Evolutionary conservation across 768 basidiomycete species (phyloP).

Genomic region (Russula emetica): DNA sequence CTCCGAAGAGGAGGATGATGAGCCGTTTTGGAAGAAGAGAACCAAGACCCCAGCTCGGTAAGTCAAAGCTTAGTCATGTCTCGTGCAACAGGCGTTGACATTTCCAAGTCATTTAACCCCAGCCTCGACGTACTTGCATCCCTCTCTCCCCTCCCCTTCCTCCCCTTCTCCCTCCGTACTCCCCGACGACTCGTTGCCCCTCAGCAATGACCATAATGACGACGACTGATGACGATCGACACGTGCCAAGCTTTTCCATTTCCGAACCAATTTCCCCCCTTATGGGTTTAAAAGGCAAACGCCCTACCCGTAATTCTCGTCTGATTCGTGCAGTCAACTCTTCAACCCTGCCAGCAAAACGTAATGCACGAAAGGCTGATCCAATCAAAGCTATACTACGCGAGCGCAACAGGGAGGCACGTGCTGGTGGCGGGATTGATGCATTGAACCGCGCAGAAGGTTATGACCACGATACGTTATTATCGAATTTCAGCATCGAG

Average conservation of each 20-base stretch:
- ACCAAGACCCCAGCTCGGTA: not conserved
- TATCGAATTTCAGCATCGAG: slow-evolving; percentile 18
- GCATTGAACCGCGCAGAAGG: slow-evolving; percentile 24
- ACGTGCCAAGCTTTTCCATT: not conserved
- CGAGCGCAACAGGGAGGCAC: slow-evolving; percentile 23
- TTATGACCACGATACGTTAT: slow-evolving; percentile 13
- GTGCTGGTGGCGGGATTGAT: slow-evolving; percentile 22
- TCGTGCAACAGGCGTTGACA: not conserved
- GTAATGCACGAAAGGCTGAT: not conserved
- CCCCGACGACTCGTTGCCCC: not conserved
- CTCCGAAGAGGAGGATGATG: slow-evolving; percentile 27
- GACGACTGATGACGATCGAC: no score
- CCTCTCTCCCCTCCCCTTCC: slow-evolving; percentile 16
- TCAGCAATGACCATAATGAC: not conserved
- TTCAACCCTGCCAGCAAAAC: not conserved
- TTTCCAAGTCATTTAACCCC: not conserved
- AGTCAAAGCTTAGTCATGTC: not conserved
- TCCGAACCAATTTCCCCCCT: not conserved
- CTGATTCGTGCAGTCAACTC: not conserved
- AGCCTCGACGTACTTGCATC: no score
- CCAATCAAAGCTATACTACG: slow-evolving; percentile 25
- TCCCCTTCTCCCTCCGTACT: not conserved
- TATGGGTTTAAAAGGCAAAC: not conserved
- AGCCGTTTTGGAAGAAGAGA: slow-evolving; percentile 26
- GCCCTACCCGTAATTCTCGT: slow-evolving; percentile 3